phyloP scores from a whole-genome alignment of 805 yeast genomes.

The Scheffersomyces ergatensis region DNA sequence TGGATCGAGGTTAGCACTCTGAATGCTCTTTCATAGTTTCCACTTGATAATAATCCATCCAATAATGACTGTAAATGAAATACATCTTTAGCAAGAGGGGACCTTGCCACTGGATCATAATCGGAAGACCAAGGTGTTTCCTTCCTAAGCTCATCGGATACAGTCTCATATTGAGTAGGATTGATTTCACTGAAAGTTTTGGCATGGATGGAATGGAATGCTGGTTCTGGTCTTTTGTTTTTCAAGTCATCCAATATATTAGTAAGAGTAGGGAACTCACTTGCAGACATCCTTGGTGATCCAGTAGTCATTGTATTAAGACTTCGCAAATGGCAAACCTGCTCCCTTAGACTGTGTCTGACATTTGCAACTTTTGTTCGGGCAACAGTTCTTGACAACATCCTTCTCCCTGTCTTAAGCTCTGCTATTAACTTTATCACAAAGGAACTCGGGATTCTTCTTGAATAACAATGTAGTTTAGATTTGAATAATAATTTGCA shows the following conservation, averaged over 20 bases:
- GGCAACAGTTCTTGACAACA: not conserved
- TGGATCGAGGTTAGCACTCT: slow-evolving; percentile 62
- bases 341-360: not conserved
- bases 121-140: slow-evolving; percentile 36
- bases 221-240: slow-evolving; percentile 2
- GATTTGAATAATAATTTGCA: too few relatives aligned
- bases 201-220: not conserved
- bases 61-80: slow-evolving; percentile 70
- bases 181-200: slow-evolving; percentile 2
- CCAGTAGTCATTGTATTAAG: not conserved
- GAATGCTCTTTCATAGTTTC: slow-evolving; percentile 68
- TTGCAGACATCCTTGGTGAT: slow-evolving; percentile 2
- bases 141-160: slow-evolving; percentile 5
- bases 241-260: slow-evolving; percentile 11
- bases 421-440: too few relatives aligned
- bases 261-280: slow-evolving; percentile 9
- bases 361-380: not conserved
- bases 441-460: too few relatives aligned
- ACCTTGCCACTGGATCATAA: slow-evolving; percentile 39
- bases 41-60: slow-evolving; percentile 72
- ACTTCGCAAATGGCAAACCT: not conserved
- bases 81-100: slow-evolving; percentile 54
- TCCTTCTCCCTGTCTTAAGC: not conserved
- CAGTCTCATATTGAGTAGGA: slow-evolving; percentile 1
- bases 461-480: too few relatives aligned